Percentiles rank a stretch among this genome's conserved stretches.
Conservation (phyloP, 2,329 filamentous ascomycete species). For the Nothopassalora personata region DNA sequence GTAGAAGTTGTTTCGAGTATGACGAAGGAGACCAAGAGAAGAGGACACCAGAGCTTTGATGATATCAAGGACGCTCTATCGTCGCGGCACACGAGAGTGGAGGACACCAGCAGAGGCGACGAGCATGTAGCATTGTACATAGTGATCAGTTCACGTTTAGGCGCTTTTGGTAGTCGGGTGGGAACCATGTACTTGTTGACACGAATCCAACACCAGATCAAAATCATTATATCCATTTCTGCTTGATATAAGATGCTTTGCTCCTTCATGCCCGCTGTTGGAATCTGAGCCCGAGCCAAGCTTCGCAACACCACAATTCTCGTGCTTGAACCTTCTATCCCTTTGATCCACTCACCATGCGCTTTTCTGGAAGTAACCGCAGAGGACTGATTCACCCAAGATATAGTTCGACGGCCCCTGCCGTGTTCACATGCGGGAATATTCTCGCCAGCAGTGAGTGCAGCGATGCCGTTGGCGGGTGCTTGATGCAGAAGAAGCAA, state of each 20-base stretch:
- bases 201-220: slow-evolving; percentile 15
- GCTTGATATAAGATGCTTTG: background rate
- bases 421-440: too few species aligned
- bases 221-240: background rate
- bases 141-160: slow-evolving; percentile 14
- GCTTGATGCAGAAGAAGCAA: background rate
- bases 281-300: background rate
- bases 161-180: slow-evolving; percentile 18
- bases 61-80: slow-evolving; percentile 18
- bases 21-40: slow-evolving; percentile 7
- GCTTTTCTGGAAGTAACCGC: too few species aligned
- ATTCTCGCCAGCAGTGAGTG: too few species aligned
- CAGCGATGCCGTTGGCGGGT: too few species aligned
- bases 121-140: slow-evolving; percentile 23
- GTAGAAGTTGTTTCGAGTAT: slow-evolving; percentile 7
- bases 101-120: slow-evolving; percentile 11
- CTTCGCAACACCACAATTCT: background rate
- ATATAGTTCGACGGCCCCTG: too few species aligned
- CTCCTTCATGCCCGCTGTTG: too few species aligned
- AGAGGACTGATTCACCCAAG: too few species aligned
- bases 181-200: slow-evolving; percentile 19
- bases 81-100: slow-evolving; percentile 12
- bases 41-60: slow-evolving; percentile 6
- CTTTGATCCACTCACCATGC: background rate
- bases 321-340: background rate